These are phyloP conservation scores for Aspergillus cristatus DNA, from an alignment of 495 filamentous ascomycete species.

Conservation along the genomic window DNA sequence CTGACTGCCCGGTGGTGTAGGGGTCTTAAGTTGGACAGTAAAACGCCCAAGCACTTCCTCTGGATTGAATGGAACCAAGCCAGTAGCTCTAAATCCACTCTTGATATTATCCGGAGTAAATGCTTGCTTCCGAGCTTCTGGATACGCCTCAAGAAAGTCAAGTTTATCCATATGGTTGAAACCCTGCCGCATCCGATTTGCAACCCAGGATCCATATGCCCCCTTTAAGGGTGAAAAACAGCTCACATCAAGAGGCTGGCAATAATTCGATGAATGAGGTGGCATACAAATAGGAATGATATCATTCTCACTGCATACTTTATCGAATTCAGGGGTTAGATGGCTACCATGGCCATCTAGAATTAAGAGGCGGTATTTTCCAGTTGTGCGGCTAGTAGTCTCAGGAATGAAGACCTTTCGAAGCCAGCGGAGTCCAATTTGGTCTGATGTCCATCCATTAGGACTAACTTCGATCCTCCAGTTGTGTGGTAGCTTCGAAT, in stretches of 20 bases:
- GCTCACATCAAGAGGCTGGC: conserved; percentile 19
- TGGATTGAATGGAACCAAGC: conserved; percentile 3
- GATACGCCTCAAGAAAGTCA: conserved; percentile 9
- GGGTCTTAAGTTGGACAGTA: conserved; percentile 1
- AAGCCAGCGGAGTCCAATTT: conserved; percentile 12
- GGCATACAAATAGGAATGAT: conserved; percentile 19
- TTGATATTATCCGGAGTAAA: conserved; percentile 7
- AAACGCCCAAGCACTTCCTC: conserved; percentile 1
- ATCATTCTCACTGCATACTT: conserved; percentile 13
- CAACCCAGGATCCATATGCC: conserved; percentile 3
- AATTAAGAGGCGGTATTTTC: conserved; percentile 12
- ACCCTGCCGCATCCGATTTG: conserved; percentile 1
- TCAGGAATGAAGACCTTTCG: conserved; percentile 9
- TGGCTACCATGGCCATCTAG: conserved; percentile 18
- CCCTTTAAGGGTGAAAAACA: conserved; percentile 4
- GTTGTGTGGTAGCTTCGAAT: conserved; percentile 2
- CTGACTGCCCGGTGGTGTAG: conserved; percentile 3
- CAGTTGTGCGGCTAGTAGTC: conserved; percentile 3
- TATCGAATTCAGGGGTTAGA: conserved; percentile 13
- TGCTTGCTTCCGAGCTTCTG: conserved; percentile 1
- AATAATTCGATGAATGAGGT: conserved; percentile 13
- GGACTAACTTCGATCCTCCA: conserved; percentile 13
- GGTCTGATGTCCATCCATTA: conserved; percentile 21
- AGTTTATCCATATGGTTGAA: conserved; percentile 11
- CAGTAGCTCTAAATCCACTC: conserved; percentile 7